Conservation (phyloP, 169 alveolate species). For the Plasmodium gallinaceum region DNA sequence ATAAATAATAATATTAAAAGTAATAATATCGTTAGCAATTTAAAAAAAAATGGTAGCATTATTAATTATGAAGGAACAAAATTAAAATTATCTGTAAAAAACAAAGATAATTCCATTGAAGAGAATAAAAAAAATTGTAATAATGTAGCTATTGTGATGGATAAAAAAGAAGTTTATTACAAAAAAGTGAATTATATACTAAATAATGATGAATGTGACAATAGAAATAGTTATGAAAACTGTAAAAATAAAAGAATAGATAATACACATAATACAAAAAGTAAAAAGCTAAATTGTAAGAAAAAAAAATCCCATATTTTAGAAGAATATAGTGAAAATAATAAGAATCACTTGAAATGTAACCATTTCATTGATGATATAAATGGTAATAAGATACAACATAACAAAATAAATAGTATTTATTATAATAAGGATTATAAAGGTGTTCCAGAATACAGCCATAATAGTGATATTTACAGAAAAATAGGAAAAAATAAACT, state of each 20-base stretch:
- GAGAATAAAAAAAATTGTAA: background rate
- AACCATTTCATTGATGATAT: background rate
- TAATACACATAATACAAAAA: background rate
- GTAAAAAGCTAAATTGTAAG: background rate
- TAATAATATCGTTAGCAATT: background rate
- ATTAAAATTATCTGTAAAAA: background rate
- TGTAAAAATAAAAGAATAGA: background rate
- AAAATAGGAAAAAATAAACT: background rate
- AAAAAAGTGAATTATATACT: background rate
- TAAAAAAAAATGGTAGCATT: background rate
- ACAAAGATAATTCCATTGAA: background rate
- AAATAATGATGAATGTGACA: conserved; percentile 2
- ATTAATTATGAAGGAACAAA: background rate
- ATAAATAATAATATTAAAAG: background rate
- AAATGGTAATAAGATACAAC: conserved; percentile 1
- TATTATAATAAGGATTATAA: conserved; percentile 5
- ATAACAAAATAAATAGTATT: background rate
- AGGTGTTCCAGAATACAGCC: background rate
- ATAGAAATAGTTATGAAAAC: background rate
- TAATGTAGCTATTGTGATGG: background rate
- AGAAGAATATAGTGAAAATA: background rate
- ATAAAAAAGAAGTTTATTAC: background rate
- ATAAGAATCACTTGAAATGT: background rate
- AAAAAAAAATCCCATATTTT: too few relatives aligned
- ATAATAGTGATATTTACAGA: background rate